phyloP scores from a whole-genome alignment of 2,329 filamentous ascomycete species.

The Capronia americana region DNA sequence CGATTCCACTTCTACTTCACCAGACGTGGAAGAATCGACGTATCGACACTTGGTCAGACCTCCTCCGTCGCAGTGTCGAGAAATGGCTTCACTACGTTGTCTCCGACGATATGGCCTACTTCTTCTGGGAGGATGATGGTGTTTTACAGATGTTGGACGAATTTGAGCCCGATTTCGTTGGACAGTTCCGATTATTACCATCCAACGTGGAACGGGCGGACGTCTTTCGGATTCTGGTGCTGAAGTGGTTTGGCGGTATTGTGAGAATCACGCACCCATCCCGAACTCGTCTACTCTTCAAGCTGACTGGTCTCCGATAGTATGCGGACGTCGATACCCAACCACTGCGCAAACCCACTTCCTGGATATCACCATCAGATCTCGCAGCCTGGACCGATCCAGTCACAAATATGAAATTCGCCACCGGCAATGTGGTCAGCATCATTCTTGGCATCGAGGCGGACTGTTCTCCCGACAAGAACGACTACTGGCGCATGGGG shows the following conservation, averaged over 20 bases:
- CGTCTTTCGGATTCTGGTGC: conserved; percentile 45
- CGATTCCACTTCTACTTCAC: conserved; percentile 45
- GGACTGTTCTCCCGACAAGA: conserved; percentile 40
- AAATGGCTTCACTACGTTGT: conserved; percentile 42
- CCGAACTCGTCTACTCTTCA: not conserved
- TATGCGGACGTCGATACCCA: conserved; percentile 46
- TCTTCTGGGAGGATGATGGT: conserved; percentile 47
- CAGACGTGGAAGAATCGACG: conserved; percentile 44
- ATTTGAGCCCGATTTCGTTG: conserved; percentile 41
- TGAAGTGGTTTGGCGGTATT: conserved; percentile 40
- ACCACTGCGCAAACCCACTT: conserved; percentile 41
- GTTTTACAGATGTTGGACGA: conserved; percentile 41
- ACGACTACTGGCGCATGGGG: conserved; percentile 46
- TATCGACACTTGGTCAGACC: conserved; percentile 41
- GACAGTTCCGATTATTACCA: conserved; percentile 38
- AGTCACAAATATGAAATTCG: conserved; percentile 37
- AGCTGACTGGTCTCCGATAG: conserved; percentile 34
- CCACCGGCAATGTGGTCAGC: conserved; percentile 35
- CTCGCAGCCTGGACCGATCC: conserved; percentile 42
- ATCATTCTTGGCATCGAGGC: conserved; percentile 46
- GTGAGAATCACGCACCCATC: conserved; percentile 8
- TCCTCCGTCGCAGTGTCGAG: conserved; percentile 41
- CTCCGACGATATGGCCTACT: conserved; percentile 42
- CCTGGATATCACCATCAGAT: conserved; percentile 42
- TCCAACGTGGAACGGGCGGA: conserved; percentile 44